Percentiles rank a stretch among this genome's conserved stretches.
phyloP scores from a whole-genome alignment of 2,329 filamentous ascomycete species.

The Ophiostoma himal-ulmi region DNA sequence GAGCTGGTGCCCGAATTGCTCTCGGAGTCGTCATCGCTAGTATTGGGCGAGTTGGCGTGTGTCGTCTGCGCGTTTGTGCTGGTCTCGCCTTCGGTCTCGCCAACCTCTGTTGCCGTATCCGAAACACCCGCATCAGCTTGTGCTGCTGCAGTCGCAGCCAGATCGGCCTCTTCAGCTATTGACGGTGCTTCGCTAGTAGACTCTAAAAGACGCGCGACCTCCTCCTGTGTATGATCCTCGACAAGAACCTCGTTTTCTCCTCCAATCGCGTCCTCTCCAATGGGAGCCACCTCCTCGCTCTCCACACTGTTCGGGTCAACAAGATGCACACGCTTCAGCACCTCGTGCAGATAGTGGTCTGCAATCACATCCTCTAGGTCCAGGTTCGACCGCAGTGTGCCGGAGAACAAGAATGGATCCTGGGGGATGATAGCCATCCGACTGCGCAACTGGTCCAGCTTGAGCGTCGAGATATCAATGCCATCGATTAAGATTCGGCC shows the following conservation, averaged over 20 bases:
- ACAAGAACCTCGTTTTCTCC: neutral
- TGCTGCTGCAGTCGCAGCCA: constrained; percentile 18
- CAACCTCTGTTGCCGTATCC: constrained; percentile 23
- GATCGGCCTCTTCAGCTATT: constrained; percentile 22
- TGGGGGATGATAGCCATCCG: constrained; percentile 62
- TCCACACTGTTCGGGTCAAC: constrained; percentile 41
- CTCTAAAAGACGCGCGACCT: constrained; percentile 21
- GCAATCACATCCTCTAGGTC: constrained; percentile 57
- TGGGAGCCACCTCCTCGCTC: constrained; percentile 12
- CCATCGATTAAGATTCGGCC: constrained; percentile 44
- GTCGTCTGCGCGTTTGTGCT: constrained; percentile 19
- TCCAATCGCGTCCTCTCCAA: neutral
- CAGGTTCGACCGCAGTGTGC: constrained; percentile 57
- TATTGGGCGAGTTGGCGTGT: constrained; percentile 14
- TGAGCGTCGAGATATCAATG: constrained; percentile 51
- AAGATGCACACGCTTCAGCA: constrained; percentile 55
- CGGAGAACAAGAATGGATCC: constrained; percentile 61
- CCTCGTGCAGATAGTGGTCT: constrained; percentile 56
- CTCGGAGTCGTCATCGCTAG: constrained; percentile 15
- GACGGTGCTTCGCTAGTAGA: constrained; percentile 20
- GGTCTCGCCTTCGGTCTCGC: constrained; percentile 14
- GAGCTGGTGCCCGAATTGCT: neutral
- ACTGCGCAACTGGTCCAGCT: constrained; percentile 55
- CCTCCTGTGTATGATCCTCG: constrained; percentile 19
- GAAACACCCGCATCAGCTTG: constrained; percentile 13